A percentile compares a stretch with the other conserved stretches of the same genome.
phyloP scores from a whole-genome alignment of 2,329 filamentous ascomycete species.

The Fusarium poae region DNA sequence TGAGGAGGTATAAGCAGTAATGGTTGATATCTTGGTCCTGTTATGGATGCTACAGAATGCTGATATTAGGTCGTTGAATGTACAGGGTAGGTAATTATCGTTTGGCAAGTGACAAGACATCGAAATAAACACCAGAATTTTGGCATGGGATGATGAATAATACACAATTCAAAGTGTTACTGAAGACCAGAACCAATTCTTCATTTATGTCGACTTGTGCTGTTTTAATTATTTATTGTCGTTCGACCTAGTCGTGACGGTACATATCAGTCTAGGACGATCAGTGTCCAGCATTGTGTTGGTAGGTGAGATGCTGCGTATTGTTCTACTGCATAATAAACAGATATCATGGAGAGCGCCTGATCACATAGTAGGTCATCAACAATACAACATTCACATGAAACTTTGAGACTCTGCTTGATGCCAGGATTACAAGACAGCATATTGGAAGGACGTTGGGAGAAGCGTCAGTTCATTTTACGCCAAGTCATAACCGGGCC shows the following conservation, averaged over 20 bases:
- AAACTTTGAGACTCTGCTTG: neutral
- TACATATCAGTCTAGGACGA: too few species aligned
- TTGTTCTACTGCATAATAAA: neutral
- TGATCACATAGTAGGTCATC: neutral
- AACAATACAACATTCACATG: neutral
- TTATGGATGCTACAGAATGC: neutral
- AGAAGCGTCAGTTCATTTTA: conserved; percentile 27
- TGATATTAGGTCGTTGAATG: neutral
- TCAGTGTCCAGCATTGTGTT: too few species aligned
- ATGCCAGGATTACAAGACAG: neutral
- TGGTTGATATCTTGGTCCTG: neutral
- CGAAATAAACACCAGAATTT: neutral
- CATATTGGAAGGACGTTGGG: neutral
- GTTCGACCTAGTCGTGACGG: too few species aligned
- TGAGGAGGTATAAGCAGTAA: neutral
- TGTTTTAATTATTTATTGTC: neutral
- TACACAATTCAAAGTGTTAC: neutral
- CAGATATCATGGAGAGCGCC: too few species aligned
- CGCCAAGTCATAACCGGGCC: conserved; percentile 12
- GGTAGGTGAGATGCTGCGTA: neutral
- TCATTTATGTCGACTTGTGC: neutral
- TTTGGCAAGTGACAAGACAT: neutral
- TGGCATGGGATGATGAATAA: neutral
- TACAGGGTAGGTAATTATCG: neutral
- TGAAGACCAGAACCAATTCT: neutral